Evolutionary conservation across 768 basidiomycete genomes (phyloP).

Genomic region (Agrocybe chaxingu): DNA sequence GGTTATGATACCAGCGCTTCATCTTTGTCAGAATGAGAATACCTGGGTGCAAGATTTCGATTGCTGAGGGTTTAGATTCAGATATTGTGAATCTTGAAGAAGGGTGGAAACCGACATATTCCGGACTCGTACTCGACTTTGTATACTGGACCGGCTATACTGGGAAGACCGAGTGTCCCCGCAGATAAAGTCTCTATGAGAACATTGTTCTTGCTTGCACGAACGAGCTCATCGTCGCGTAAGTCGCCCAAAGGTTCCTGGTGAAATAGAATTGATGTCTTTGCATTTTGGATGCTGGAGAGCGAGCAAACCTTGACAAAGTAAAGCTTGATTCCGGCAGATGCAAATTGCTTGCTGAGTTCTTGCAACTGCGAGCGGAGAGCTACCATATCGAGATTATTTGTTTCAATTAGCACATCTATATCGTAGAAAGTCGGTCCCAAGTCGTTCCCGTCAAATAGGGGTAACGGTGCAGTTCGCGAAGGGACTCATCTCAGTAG

Average conservation of each 20-base stretch:
- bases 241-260: constrained; percentile 16
- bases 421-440: constrained; percentile 22
- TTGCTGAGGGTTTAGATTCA: constrained; percentile 4
- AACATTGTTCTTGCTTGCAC: constrained; percentile 19
- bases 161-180: constrained; percentile 19
- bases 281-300: neutral
- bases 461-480: constrained; percentile 1
- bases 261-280: neutral
- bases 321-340: constrained; percentile 22
- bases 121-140: constrained; percentile 8
- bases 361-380: constrained; percentile 19
- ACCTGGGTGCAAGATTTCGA: constrained; percentile 19
- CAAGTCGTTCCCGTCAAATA: constrained; percentile 1
- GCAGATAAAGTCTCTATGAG: constrained; percentile 20
- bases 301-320: constrained; percentile 19
- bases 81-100: neutral
- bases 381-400: constrained; percentile 9
- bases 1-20: constrained; percentile 23
- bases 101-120: constrained; percentile 6
- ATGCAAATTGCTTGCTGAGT: constrained; percentile 20
- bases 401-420: constrained; percentile 25
- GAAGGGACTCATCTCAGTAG: constrained; percentile 24
- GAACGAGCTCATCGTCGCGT: constrained; percentile 13
- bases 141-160: constrained; percentile 10
- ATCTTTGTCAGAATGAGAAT: constrained; percentile 26